Percentiles rank a stretch among this genome's conserved stretches.
Evolutionary conservation across 306 rosid genomes (phyloP).

Genomic region (Pachyrhizus erosus): DNA sequence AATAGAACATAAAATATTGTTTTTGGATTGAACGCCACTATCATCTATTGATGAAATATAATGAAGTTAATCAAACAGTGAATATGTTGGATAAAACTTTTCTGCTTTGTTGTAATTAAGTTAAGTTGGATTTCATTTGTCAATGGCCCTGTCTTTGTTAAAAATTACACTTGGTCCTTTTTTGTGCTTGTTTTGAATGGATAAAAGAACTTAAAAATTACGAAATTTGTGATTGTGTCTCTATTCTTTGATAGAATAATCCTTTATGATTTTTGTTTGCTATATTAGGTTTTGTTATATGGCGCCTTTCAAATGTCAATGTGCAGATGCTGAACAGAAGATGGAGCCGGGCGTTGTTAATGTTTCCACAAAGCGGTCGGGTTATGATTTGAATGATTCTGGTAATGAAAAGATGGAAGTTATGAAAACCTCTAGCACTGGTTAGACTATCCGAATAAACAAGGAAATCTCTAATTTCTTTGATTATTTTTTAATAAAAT

Average conservation of each 20-base stretch:
- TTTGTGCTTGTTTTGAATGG: background rate
- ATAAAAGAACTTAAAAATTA: background rate
- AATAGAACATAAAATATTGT: background rate
- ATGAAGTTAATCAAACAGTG: background rate
- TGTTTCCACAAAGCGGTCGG: constrained; percentile 55
- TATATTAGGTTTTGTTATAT: constrained; percentile 61
- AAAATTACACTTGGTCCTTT: background rate
- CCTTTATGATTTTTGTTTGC: constrained; percentile 15
- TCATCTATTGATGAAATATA: background rate
- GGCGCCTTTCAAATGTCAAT: constrained; percentile 56
- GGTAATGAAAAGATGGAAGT: background rate
- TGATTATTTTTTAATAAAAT: background rate
- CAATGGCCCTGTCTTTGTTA: background rate
- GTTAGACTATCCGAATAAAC: constrained; percentile 25
- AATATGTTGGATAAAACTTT: background rate
- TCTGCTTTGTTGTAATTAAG: background rate
- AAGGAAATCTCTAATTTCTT: background rate
- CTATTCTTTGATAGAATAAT: background rate
- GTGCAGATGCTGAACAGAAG: constrained; percentile 51
- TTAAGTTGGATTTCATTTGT: background rate
- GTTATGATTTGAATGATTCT: constrained; percentile 38
- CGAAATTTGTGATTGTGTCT: background rate
- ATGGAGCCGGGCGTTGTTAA: constrained; percentile 42
- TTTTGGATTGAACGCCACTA: background rate
- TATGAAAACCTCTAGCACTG: constrained; percentile 36